Base-by-base conservation (phyloP, 2,329 filamentous ascomycete species). In the Neobulgaria alba region DNA sequence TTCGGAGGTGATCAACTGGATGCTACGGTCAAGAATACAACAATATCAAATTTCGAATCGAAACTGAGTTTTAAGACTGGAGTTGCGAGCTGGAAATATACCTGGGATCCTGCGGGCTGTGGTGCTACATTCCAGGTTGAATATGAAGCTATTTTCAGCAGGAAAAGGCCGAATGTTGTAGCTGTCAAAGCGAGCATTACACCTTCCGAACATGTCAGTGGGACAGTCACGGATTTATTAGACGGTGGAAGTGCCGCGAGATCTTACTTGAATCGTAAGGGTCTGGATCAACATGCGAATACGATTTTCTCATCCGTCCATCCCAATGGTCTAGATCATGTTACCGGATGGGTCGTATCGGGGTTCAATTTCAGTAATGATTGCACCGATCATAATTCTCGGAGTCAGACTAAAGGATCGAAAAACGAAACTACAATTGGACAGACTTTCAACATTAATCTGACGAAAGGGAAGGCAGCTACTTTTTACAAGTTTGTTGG, bases 161-260 rank as follows among this genome's bases (percentile, higher is more conserved):
- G 57, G 35, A 36, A 43, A 12, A 44, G 54, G 29, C 53, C 57
- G 3, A 61, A 61, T 47, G 50, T 64, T 9, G 43, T 63, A 26
- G 61, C 60, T 10, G 71, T 85, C 3, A 70, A 73, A 43, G 57
- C 83, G 46, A 69, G 72, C 17, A 68, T 85, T 14, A 73, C 69
- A 2, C 61, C 81, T 1, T 68, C 67, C 0, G 57, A 56, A 5
- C 68, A 77, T 52, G 54, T 66, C 2, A 68, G 76, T 39, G 73
- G 71, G 2, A 76, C 71, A 0, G 66, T 85, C 2, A 76, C 75
- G 10, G 83, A 86, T 57, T 64, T 85, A 0, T 56, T 86, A 3
- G 78, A 86, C 49, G 82, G 82, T 1, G 71, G 73, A 47, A 73
- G 75, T 51, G 81, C 82, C n/a, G 73, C 81, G 7, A 69, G 81